A percentile compares a stretch with the other conserved stretches of the same genome.
phyloP scores from a whole-genome alignment of 805 yeast species.

The Diddensiella santjacobensis region DNA sequence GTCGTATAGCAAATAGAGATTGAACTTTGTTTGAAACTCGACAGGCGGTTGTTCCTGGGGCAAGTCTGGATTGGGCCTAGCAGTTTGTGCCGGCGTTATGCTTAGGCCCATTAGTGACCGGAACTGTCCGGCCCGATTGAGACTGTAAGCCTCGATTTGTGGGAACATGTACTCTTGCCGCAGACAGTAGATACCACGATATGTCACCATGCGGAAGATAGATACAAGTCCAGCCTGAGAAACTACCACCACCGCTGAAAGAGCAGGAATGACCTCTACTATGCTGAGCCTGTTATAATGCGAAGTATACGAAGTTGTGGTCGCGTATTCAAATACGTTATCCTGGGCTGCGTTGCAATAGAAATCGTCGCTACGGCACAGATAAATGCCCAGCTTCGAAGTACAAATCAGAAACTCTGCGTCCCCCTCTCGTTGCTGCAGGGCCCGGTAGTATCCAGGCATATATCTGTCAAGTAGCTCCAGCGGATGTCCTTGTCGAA shows the following conservation, averaged over 20 bases:
- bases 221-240: conserved; percentile 45
- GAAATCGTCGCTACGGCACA: conserved; percentile 44
- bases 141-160: conserved; percentile 5
- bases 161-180: conserved; percentile 40
- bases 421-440: not conserved
- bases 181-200: conserved; percentile 40
- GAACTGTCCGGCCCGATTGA: conserved; percentile 8
- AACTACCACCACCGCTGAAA: conserved; percentile 40
- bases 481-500: not conserved
- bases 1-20: conserved; percentile 12
- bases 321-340: conserved; percentile 38
- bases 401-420: conserved; percentile 34
- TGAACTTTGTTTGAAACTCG: not conserved
- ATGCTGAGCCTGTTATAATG: conserved; percentile 31
- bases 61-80: not conserved
- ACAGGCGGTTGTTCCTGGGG: not conserved
- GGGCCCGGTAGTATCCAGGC: not conserved
- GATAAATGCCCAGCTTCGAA: conserved; percentile 42
- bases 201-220: conserved; percentile 41
- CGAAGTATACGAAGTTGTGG: conserved; percentile 14
- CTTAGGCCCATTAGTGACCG: conserved; percentile 18
- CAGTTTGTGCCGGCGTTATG: conserved; percentile 11
- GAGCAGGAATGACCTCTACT: conserved; percentile 36
- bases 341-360: conserved; percentile 48
- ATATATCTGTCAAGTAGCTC: not conserved